Conservation (phyloP, 2,329 filamentous ascomycete species). For the Aspergillus nomiae region DNA sequence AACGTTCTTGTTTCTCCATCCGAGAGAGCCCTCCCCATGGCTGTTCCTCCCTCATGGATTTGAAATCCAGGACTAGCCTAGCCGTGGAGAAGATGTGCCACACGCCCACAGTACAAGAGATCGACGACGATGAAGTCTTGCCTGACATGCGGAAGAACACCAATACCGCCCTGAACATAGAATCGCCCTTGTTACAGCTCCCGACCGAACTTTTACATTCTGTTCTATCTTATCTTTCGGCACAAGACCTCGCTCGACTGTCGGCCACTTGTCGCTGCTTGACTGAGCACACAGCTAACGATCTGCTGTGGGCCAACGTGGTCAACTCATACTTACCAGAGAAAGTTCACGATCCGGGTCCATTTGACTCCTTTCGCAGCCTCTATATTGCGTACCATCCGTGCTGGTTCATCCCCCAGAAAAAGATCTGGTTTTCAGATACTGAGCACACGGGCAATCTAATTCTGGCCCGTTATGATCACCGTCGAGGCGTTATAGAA, state of each 20-base stretch:
- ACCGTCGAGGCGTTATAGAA: slow-evolving; percentile 72
- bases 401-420: slow-evolving; percentile 78
- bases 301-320: slow-evolving; percentile 71
- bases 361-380: slow-evolving; percentile 66
- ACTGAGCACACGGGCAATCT: slow-evolving; percentile 71
- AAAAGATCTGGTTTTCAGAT: slow-evolving; percentile 87
- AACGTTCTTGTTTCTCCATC: neutral
- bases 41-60: slow-evolving; percentile 5
- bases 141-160: slow-evolving; percentile 3
- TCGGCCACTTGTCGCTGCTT: slow-evolving; percentile 65
- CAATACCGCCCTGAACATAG: neutral
- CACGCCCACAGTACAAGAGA: slow-evolving; percentile 6
- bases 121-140: slow-evolving; percentile 2
- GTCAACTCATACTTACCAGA: slow-evolving; percentile 70
- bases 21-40: neutral
- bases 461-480: slow-evolving; percentile 75
- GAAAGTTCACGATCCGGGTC: slow-evolving; percentile 56
- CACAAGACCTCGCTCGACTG: slow-evolving; percentile 63
- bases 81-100: neutral
- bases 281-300: slow-evolving; percentile 61
- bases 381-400: slow-evolving; percentile 75
- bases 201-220: slow-evolving; percentile 74
- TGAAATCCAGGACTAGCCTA: neutral
- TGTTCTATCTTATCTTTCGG: slow-evolving; percentile 68
- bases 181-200: slow-evolving; percentile 47